phyloP scores from a whole-genome alignment of 192 early-diverging fungal genomes.

The Haplosporangium gracile region DNA sequence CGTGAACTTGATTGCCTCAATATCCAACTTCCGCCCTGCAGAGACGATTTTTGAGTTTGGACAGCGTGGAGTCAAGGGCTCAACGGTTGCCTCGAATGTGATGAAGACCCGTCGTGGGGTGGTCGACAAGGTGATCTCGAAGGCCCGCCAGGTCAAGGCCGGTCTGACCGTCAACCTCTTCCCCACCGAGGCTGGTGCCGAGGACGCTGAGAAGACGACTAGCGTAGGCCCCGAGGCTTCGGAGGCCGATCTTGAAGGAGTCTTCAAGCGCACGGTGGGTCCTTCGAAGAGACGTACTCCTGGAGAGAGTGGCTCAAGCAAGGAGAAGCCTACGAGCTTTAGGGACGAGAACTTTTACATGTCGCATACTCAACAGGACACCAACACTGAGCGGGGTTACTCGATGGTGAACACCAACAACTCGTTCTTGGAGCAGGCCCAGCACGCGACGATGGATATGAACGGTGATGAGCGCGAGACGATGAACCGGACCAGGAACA shows the following conservation, averaged over 20 bases:
- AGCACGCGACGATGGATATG: constrained; percentile 80
- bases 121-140: constrained; percentile 59
- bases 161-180: constrained; percentile 49
- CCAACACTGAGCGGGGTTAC: constrained; percentile 92
- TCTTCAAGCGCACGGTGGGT: constrained; percentile 48
- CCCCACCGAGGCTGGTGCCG: constrained; percentile 19
- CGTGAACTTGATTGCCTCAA: constrained; percentile 75
- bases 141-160: constrained; percentile 55
- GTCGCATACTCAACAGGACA: constrained; percentile 85
- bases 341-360: constrained; percentile 93
- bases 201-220: background rate
- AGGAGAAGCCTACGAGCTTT: constrained; percentile 61
- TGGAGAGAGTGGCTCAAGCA: background rate
- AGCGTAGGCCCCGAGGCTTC: constrained; percentile 47
- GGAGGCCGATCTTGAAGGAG: constrained; percentile 44
- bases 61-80: constrained; percentile 82
- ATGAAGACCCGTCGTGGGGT: constrained; percentile 76
- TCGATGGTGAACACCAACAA: constrained; percentile 70
- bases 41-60: constrained; percentile 98
- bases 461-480: constrained; percentile 85
- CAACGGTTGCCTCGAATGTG: constrained; percentile 72
- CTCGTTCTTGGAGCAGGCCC: constrained; percentile 87
- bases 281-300: constrained; percentile 19
- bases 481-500: constrained; percentile 70
- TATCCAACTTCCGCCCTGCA: constrained; percentile 85